A percentile compares a stretch with the other conserved stretches of the same genome.
Evolutionary conservation across 73 alveolate species (phyloP).

Genomic region (Halteria grandinella): DNA sequence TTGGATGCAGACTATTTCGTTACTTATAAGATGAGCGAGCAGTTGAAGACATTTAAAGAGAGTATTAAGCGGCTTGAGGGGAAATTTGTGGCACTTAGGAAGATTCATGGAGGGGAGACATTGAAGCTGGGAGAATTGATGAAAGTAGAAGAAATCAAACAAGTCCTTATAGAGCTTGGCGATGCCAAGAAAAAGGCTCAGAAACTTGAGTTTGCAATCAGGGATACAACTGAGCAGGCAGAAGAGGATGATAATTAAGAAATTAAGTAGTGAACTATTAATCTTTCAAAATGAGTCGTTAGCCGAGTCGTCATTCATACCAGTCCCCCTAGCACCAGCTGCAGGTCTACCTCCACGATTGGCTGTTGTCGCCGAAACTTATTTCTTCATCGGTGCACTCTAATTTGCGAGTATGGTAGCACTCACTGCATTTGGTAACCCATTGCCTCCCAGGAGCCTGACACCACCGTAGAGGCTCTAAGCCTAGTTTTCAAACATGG

Average conservation of each 20-base stretch:
- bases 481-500: neutral
- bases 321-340: slow-evolving; percentile 4
- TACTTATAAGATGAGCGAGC: slow-evolving; percentile 2
- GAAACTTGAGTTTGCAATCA: slow-evolving; percentile 1
- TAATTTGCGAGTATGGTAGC: no score
- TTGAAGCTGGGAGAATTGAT: slow-evolving; percentile 1
- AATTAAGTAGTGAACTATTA: neutral
- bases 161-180: neutral
- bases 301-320: slow-evolving; percentile 45
- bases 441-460: no score
- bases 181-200: slow-evolving; percentile 15
- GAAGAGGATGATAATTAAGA: slow-evolving; percentile 1
- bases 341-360: no score
- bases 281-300: slow-evolving; percentile 44
- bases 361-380: no score
- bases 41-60: neutral
- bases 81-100: neutral
- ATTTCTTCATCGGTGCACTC: no score
- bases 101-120: slow-evolving; percentile 3
- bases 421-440: no score
- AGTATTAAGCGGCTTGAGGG: neutral
- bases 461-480: neutral
- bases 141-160: slow-evolving; percentile 16
- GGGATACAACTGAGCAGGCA: neutral
- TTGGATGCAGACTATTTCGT: slow-evolving; percentile 22